Evolutionary conservation across 2,329 filamentous ascomycete genomes (phyloP), one percentile per base, ranked within the genome.

Genomic region (Ophiognomonia clavigignenti-juglandacearum): DNA sequence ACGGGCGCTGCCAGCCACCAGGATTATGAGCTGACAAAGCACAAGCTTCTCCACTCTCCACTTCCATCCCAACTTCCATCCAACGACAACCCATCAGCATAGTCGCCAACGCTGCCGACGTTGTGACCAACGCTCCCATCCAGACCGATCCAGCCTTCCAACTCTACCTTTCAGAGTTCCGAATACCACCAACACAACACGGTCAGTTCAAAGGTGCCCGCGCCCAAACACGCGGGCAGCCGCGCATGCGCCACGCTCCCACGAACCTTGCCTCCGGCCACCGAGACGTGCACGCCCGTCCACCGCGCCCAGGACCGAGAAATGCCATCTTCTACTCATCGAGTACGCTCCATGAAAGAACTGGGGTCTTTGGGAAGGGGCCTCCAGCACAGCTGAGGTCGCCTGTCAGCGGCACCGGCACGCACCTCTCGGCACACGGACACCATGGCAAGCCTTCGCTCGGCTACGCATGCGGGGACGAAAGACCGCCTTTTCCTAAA

Each of bases 281-380:
- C n/a, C n/a, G n/a, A n/a, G n/a, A 7, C 32, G 32, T 31, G 45
- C 23, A 29, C 36, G 36, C 31, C 35, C 41, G 45, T 47, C 45
- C 39, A 47, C 39, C 45, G 45, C 45, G 32, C 39, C 45, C 45
- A 42, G 42, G 45, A 47, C 45, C 39, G 34, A 38, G 45, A 47
- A 47, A 47, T 43, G 45, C 45, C 45, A 40, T 35, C 45, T 47
- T 47, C 45, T 38, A 39, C 34, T 32, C 39, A 43, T 36, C 32
- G 26, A 32, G 38, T 32, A n/a, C 31, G 39, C 24, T 38, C 32
- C 20, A 40, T 47, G 45, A 34, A 43, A 36, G 39, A 24, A 47
- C 45, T 40, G 45, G 45, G 45, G 45, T 47, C 45, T 47, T 43
- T n/a, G 45, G 45, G 45, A 47, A 47, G 45, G 39, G 39, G 24